Base-by-base conservation (phyloP, 768 basidiomycete species). In the Dioszegia crocea region DNA sequence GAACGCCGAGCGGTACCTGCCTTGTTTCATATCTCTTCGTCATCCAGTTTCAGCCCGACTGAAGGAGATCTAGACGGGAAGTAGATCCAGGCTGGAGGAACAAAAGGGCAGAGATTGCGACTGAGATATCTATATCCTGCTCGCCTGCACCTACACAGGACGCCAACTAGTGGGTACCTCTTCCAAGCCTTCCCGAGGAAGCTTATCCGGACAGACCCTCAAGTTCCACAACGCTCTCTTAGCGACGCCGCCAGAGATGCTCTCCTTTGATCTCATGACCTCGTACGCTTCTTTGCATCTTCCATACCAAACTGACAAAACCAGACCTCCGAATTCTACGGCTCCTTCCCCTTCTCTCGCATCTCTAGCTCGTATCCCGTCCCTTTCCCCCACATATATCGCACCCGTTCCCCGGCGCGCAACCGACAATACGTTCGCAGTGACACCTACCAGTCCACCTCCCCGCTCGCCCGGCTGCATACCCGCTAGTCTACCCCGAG, bases 261-360 rank as follows among this genome's bases (percentile, higher is more conserved):
- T 21, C 9, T 23, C 47, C 14, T 48, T 48, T 26, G 47, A 48
- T 19, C 47, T 48, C 10, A 48, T 48, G 47, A 48, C 47, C 26
- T 48, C 47, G 47, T 48, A 48, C 19, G 47, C 19, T 16, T 9
- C 14, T 26, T 29, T n/a, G 6, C 10, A 5, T 30, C 24, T 19
- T 48, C 2, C 14, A 17, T 2, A 24, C 40, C 6, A 36, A 23
- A 31, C 36, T 40, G 24, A 51, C 36, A 10, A n/a, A 8, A 16
- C n/a, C n/a, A 53, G 51, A 4, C 51, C 51, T 6, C 51, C 51
- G 2, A 53, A 14, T 19, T 53, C 51, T 27, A 53, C 19, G 4
- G 51, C 51, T 26, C 51, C 51, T 9, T 53, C 51, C 14, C 51
- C 51, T 11, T 53, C 51, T 11, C 38, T 53, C 21, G 38, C 38